These are phyloP conservation scores for Pythium utonaiense DNA, from an alignment of 352 stramenopile species.

Conservation along the genomic window DNA sequence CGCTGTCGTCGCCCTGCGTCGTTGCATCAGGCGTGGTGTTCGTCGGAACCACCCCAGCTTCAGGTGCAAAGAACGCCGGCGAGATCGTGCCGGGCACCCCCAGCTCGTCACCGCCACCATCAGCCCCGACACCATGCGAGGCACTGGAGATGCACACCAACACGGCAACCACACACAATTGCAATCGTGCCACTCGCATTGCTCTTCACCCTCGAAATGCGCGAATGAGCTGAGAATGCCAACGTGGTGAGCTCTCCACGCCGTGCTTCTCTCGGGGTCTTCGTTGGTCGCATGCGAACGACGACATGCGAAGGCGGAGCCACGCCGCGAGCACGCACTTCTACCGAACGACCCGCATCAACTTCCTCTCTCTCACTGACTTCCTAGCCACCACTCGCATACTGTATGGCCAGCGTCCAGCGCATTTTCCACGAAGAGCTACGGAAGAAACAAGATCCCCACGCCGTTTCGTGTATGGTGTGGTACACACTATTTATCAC, in stretches of 20 bases:
- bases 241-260: neutral
- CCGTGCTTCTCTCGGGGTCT: neutral
- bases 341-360: constrained; percentile 1
- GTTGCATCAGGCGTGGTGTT: neutral
- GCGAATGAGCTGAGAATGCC: neutral
- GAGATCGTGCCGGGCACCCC: neutral
- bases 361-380: neutral
- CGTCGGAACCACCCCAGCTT: neutral
- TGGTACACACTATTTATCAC: neutral
- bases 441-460: neutral
- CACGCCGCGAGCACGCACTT: neutral
- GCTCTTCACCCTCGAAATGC: neutral
- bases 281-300: neutral
- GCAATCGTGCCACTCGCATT: neutral
- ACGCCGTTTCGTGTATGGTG: neutral
- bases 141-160: neutral
- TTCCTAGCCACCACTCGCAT: neutral
- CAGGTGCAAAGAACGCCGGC: neutral
- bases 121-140: neutral
- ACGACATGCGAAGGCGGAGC: neutral
- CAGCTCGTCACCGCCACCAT: neutral
- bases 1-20: neutral
- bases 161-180: neutral
- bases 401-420: neutral
- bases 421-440: neutral